Conservation (phyloP, 495 filamentous ascomycete species). For the Aspergillus bertholletiae region DNA sequence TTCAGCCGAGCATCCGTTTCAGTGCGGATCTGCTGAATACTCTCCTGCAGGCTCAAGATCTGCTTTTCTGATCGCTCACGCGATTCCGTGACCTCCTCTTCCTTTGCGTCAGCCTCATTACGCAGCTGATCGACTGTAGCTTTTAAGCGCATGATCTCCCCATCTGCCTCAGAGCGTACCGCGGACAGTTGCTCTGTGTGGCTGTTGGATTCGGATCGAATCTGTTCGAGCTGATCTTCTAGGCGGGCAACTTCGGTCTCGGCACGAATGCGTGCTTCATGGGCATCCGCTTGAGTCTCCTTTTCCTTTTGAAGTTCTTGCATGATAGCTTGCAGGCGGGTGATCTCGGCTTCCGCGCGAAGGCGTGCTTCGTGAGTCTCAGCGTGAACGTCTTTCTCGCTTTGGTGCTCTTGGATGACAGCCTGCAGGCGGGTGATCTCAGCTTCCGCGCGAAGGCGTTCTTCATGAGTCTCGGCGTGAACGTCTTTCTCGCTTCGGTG, state of each 20-base stretch:
- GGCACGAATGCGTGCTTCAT: constrained; percentile 40
- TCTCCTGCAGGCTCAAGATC: constrained; percentile 33
- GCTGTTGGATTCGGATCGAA: constrained; percentile 6
- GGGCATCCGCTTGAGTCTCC: constrained; percentile 29
- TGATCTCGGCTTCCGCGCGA: constrained; percentile 14
- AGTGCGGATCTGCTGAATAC: constrained; percentile 34
- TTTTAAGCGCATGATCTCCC: constrained; percentile 22
- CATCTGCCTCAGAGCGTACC: constrained; percentile 14
- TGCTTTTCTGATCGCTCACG: constrained; percentile 29
- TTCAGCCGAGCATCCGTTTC: constrained; percentile 32
- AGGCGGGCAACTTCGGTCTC: constrained; percentile 1
- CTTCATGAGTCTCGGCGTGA: constrained; percentile 43
- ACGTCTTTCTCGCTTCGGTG: constrained; percentile 26
- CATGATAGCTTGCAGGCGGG: constrained; percentile 19
- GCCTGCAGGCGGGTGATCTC: constrained; percentile 1
- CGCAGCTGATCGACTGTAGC: constrained; percentile 21
- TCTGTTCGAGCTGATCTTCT: constrained; percentile 10
- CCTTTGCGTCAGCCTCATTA: constrained; percentile 3
- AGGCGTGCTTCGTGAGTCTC: constrained; percentile 12
- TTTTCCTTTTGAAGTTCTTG: constrained; percentile 17
- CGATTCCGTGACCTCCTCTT: constrained; percentile 22
- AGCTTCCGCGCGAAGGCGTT: constrained; percentile 27
- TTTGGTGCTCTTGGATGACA: neutral
- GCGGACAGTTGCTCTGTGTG: constrained; percentile 14
- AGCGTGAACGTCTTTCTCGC: neutral